Evolutionary conservation across 148 eudicot genomes (phyloP).

Genomic region (Vaccinium macrocarpon): DNA sequence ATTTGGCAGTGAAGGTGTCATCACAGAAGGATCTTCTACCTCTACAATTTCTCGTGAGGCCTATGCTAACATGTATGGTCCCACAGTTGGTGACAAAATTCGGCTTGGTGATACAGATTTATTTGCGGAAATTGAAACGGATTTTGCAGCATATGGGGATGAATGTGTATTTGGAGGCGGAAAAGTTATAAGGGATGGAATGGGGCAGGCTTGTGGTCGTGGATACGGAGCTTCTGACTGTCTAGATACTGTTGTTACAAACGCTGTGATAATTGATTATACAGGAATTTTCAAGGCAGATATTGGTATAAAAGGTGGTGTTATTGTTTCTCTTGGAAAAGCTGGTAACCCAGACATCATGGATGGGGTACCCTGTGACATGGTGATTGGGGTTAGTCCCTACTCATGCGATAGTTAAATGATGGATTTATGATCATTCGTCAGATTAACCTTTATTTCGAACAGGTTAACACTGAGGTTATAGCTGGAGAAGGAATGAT

Average conservation of each 20-base stretch:
- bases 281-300: conserved; percentile 89
- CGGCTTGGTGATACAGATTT: conserved; percentile 93
- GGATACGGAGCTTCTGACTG: conserved; percentile 62
- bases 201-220: conserved; percentile 92
- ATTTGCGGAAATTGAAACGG: conserved; percentile 88
- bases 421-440: not conserved
- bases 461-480: conserved; percentile 88
- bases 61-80: conserved; percentile 93
- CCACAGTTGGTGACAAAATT: conserved; percentile 87
- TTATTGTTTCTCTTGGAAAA: conserved; percentile 74
- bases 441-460: not conserved
- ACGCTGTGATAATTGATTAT: conserved; percentile 91
- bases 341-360: conserved; percentile 92
- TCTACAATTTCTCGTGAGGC: conserved; percentile 60
- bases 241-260: conserved; percentile 91
- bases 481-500: conserved; percentile 98
- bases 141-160: conserved; percentile 78
- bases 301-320: conserved; percentile 82
- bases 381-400: conserved; percentile 74
- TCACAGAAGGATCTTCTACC: conserved; percentile 61
- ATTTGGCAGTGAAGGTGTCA: conserved; percentile 58
- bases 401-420: not conserved
- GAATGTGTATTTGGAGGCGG: conserved; percentile 99
- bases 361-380: conserved; percentile 63
- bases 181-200: conserved; percentile 89